Base-by-base conservation (phyloP, 2,329 filamentous ascomycete genomes). In the Raffaelea arxii region DNA sequence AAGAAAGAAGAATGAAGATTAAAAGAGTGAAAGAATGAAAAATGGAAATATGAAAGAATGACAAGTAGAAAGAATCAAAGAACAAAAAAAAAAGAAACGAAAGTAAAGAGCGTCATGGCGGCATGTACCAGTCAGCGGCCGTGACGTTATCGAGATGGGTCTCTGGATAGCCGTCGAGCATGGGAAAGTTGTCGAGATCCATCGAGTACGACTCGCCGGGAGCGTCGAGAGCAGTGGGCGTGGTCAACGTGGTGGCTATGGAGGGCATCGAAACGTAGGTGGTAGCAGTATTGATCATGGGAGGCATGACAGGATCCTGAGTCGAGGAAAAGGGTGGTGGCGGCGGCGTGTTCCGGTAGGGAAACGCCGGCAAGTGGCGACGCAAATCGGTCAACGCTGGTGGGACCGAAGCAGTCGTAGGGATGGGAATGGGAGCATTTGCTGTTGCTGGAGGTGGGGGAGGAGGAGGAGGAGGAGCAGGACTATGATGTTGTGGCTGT, bases 151-250 rank as follows among this genome's bases (percentile, higher is more conserved):
- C 51, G 1, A 53, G 18, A 21, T 53, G 49, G 23, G 49, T 51
- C 46, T 55, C 53, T 5, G 52, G 53, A 24, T 54, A 55, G 30
- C 42, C 46, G 39, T 54, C 52, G 5, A 55, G 50, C 42, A 54
- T 41, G 14, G 53, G 51, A 24, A 54, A 54, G 6, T 46, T 40
- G 36, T 55, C 53, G 24, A 55, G 36, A 35, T 54, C 50, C 50
- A 52, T 54, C 35, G 32, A n/a, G n/a, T n/a, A n/a, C n/a, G n/a
- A n/a, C n/a, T n/a, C n/a, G n/a, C n/a, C n/a, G n/a, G n/a, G n/a
- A n/a, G n/a, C n/a, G n/a, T n/a, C n/a, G n/a, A n/a, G n/a, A n/a
- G n/a, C n/a, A n/a, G n/a, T n/a, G n/a, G n/a, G n/a, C n/a, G n/a
- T n/a, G n/a, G n/a, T n/a, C n/a, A n/a, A n/a, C n/a, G n/a, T n/a